Evolutionary conservation across 352 stramenopile genomes (phyloP).

Genomic region (Elongisporangium senticosum): DNA sequence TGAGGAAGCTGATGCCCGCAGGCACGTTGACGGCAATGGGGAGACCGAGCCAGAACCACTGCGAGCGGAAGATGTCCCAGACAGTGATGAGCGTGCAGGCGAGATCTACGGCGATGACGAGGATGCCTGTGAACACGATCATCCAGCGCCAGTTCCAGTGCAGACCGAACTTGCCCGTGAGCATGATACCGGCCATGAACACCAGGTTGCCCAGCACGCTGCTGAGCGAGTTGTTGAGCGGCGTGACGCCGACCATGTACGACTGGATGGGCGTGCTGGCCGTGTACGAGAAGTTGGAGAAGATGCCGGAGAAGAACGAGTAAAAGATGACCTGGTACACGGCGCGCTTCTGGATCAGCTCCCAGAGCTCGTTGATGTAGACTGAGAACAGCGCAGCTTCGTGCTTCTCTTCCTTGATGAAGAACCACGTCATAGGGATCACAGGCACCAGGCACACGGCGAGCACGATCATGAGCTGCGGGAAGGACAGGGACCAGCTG

Average conservation of each 20-base stretch:
- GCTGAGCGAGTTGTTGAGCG: constrained; percentile 21
- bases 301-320: constrained; percentile 36
- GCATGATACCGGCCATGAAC: constrained; percentile 3
- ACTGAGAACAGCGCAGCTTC: constrained; percentile 20
- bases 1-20: constrained; percentile 15
- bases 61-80: constrained; percentile 14
- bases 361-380: constrained; percentile 37
- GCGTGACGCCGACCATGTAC: constrained; percentile 26
- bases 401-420: constrained; percentile 40
- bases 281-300: constrained; percentile 29
- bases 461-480: constrained; percentile 29
- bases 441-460: constrained; percentile 23
- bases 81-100: constrained; percentile 8
- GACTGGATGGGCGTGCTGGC: constrained; percentile 25
- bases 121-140: constrained; percentile 5
- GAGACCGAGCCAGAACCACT: constrained; percentile 19
- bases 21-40: constrained; percentile 14
- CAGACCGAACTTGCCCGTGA: constrained; percentile 15
- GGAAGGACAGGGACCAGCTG: constrained; percentile 37
- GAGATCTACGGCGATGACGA: constrained; percentile 9
- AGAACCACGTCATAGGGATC: constrained; percentile 39
- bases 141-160: constrained; percentile 18
- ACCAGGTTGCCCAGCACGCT: constrained; percentile 5
- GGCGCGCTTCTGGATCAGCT: constrained; percentile 25
- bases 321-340: constrained; percentile 49